Base-by-base conservation (phyloP, 352 stramenopile genomes). In the Phytophthora pistaciae region DNA sequence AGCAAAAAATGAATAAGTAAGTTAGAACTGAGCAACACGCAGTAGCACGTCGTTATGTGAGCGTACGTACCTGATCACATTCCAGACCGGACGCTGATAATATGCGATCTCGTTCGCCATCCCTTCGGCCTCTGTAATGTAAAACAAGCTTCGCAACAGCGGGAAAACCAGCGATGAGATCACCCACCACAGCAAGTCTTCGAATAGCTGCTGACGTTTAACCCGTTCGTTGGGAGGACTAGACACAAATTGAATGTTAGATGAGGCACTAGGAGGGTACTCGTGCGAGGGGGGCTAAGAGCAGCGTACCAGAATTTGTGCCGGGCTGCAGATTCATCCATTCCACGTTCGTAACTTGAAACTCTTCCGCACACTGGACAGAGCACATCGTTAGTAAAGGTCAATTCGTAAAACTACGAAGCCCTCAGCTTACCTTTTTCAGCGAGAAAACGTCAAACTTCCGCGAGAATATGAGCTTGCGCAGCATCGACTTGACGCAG, bases 51-150 rank as follows among this genome's bases (percentile, higher is more conserved):
- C 6, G 23, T 49, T 21, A 49, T 21, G 40, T 13, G 18, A 18
- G 36, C 11, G 40, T n/a, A 78, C 83, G 16, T n/a, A 78, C 83
- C 50, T 81, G 68, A 95, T 88, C 14, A 66, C 67, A 64, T 74
- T 85, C 88, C 88, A 95, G 18, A 95, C 79, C 14, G 74, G 72
- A 29, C 85, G 82, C 18, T 89, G 84, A 58, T 90, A 95, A 63
- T 79, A 95, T 6, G 77, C 65, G 9, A 94, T 80, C 11, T 93
- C 83, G 38, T 93, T 92, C 3, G 78, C 84, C 56, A 77, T 79
- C 14, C 87, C 88, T 71, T 95, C 88, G 2, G 69, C 56, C 46
- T 93, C 85, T 1, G 88, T 95, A 56, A 93, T 84, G 69, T 92
- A 95, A 71, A 93, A 94, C 52, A 88, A 63, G 36, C 79, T 85